These are phyloP conservation scores for Kondoa subrosea DNA, from an alignment of 768 basidiomycete species.

Conservation along the genomic window DNA sequence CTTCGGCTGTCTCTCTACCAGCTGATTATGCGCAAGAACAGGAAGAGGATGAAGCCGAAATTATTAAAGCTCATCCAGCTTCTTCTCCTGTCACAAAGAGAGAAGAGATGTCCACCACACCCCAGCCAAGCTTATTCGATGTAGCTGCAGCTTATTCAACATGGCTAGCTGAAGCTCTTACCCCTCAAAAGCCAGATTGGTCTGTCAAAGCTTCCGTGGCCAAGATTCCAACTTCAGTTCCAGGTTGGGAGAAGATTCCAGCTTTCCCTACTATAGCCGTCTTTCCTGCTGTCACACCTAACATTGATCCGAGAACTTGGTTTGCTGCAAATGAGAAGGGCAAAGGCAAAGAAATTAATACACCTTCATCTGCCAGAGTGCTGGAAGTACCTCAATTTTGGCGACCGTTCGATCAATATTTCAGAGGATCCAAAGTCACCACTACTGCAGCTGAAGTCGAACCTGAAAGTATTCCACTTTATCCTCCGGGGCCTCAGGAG, in stretches of 20 bases:
- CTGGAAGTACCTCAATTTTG: background rate
- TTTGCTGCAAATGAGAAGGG: background rate
- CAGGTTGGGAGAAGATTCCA: background rate
- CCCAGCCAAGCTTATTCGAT: background rate
- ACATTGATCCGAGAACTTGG: background rate
- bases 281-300: background rate
- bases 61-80: background rate
- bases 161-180: background rate
- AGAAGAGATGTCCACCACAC: background rate
- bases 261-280: background rate
- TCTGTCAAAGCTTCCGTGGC: background rate
- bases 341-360: background rate
- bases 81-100: background rate
- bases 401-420: background rate
- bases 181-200: background rate
- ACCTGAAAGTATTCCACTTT: conserved; percentile 10
- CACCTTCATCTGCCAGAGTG: no score
- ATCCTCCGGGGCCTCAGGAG: conserved; percentile 11
- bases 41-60: background rate
- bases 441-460: background rate
- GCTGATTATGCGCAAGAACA: background rate
- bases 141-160: background rate
- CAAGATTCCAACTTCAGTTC: background rate
- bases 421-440: background rate
- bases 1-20: background rate